These are phyloP conservation scores for Linum lewisii DNA, from an alignment of 345 rosid species.

Conservation along the genomic window DNA sequence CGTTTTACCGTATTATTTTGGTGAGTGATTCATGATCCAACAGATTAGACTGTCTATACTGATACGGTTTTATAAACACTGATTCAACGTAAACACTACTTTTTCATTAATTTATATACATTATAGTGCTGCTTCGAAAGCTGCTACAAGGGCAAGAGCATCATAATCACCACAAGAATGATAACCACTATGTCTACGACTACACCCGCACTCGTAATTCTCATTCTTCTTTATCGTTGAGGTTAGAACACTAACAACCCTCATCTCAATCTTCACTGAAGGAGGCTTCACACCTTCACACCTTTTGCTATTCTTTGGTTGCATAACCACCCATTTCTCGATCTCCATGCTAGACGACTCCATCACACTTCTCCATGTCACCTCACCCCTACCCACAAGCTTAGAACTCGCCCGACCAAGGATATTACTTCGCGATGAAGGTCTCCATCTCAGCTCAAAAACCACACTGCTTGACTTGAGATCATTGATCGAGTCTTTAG, in stretches of 20 bases:
- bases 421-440: slow-evolving; percentile 15
- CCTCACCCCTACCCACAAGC: slow-evolving; percentile 50
- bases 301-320: slow-evolving; percentile 9
- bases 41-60: too few species aligned
- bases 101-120: too few species aligned
- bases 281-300: slow-evolving; percentile 29
- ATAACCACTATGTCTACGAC: slow-evolving; percentile 15
- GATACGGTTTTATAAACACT: too few species aligned
- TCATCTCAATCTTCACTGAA: slow-evolving; percentile 32
- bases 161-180: slow-evolving; percentile 29
- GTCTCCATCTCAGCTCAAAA: slow-evolving; percentile 53
- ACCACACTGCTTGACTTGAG: slow-evolving; percentile 39
- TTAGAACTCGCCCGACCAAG: slow-evolving; percentile 36
- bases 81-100: not conserved
- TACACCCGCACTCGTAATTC: slow-evolving; percentile 19
- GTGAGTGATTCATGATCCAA: too few species aligned
- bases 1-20: too few species aligned
- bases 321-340: slow-evolving; percentile 36
- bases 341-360: slow-evolving; percentile 43
- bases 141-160: slow-evolving; percentile 33
- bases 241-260: slow-evolving; percentile 12
- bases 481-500: slow-evolving; percentile 32
- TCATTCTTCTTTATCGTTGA: not conserved
- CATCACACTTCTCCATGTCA: slow-evolving; percentile 35
- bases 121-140: slow-evolving; percentile 40